Conservation (phyloP, 345 rosid species). For the sweet orange (Citrus sinensis) region DVS_A1.0 CM039164.1:23154001-23154500, state of each 20-base stretch:
- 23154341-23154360: conserved; percentile 30
- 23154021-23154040: not conserved
- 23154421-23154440: conserved; percentile 50
- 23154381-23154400: conserved; percentile 47
- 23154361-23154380: conserved; percentile 24
- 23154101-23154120: conserved; percentile 56
- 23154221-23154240: conserved; percentile 36
- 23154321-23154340: conserved; percentile 30
- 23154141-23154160: conserved; percentile 38
- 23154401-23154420: conserved; percentile 63
- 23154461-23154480: conserved; percentile 39
- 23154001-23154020: not conserved
- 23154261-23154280: conserved; percentile 35
- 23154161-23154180: conserved; percentile 42
- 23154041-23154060: conserved; percentile 63
- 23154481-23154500: conserved; percentile 39
- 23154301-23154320: conserved; percentile 36
- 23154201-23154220: conserved; percentile 48
- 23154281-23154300: conserved; percentile 33
- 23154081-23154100: conserved; percentile 50
- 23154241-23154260: conserved; percentile 34
- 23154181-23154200: conserved; percentile 63
- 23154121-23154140: conserved; percentile 43
- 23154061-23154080: conserved; percentile 84
- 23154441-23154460: conserved; percentile 43